Base-by-base conservation (phyloP, 306 rosid genomes). In the Quercus gilva region DNA sequence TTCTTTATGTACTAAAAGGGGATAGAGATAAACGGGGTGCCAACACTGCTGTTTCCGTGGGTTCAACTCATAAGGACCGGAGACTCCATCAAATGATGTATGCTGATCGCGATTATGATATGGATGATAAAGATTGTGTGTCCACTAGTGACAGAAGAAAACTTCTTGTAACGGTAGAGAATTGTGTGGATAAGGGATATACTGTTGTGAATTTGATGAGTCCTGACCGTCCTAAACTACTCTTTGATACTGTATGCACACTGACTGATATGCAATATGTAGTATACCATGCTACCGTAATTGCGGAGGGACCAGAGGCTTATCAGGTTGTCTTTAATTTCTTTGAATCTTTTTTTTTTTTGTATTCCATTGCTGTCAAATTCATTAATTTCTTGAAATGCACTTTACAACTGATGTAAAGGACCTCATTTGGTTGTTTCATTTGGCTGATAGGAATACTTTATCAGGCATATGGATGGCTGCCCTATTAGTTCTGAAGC, bases 21-120 rank as follows among this genome's bases (percentile, higher is more conserved):
- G 89, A 93, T 82, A 87, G 89, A 74, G 99, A 93, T 74, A 91
- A 89, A 86, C 85, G 90, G 80, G 85, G 86, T 55, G 98, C 98
- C 78, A 95, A 95, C 81, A 95, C 96, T 65, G 94, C 94, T 28
- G 98, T 95, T 80, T 95, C 99, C 10, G 86, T 92, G 82, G 94
- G 87, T 70, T 92, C 97, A 58, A 95, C 99, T 74, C 98, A 95
- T 76, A 95, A 95, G 91, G 98, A 95, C 49, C 86, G 99, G 86
- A 89, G 99, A 88, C 89, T 95, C 81, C 99, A 95, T 58, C 99
- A 95, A 76, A 82, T 95, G 98, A 95, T 95, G 99, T 95, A 95
- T 37, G 99, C 97, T 5, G 98, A 92, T 76, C 99, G 99, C 1
- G 99, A 95, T 85, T 95, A 93, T 67, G 98, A 90, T 56, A 61